Conservation (phyloP, 2,329 filamentous ascomycete genomes). For the Xylariales sp. region DNA sequence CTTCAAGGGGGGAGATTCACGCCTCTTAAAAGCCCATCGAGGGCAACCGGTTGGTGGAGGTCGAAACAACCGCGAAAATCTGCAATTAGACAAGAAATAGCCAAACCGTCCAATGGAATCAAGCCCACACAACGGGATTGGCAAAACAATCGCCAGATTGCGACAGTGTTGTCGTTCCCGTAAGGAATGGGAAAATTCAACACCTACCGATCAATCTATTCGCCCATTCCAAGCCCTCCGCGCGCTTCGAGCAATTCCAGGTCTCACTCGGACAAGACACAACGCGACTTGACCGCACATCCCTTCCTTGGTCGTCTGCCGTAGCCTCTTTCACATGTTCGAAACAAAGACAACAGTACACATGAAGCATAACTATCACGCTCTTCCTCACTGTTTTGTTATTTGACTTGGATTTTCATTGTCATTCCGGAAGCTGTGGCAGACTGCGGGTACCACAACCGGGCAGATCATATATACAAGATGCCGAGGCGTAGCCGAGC, state of each 20-base stretch:
- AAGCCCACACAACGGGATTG: conserved; percentile 9
- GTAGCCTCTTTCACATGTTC: too few species aligned
- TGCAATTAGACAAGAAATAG: conserved; percentile 26
- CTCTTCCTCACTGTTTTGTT: too few species aligned
- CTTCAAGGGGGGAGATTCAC: too few species aligned
- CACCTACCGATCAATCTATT: background rate
- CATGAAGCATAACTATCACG: too few species aligned
- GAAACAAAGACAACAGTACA: too few species aligned
- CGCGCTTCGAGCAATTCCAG: conserved; percentile 14
- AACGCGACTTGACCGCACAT: too few species aligned
- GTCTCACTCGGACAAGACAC: conserved; percentile 9
- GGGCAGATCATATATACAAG: conserved; percentile 21
- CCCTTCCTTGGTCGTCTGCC: too few species aligned
- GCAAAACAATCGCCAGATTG: conserved; percentile 17
- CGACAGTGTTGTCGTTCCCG: background rate
- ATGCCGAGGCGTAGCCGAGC: too few species aligned
- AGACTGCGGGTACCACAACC: conserved; percentile 10
- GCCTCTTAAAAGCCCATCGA: background rate
- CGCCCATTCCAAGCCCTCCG: background rate
- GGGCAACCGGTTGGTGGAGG: conserved; percentile 5
- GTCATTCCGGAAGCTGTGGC: conserved; percentile 18
- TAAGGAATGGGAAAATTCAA: conserved; percentile 4
- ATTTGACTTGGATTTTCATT: conserved; percentile 18
- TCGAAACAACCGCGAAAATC: too few species aligned
- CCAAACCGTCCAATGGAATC: conserved; percentile 16